Evolutionary conservation across 176 grass and related monocot genomes (phyloP).

Genomic region (Coix lacrymajobi): DNA sequence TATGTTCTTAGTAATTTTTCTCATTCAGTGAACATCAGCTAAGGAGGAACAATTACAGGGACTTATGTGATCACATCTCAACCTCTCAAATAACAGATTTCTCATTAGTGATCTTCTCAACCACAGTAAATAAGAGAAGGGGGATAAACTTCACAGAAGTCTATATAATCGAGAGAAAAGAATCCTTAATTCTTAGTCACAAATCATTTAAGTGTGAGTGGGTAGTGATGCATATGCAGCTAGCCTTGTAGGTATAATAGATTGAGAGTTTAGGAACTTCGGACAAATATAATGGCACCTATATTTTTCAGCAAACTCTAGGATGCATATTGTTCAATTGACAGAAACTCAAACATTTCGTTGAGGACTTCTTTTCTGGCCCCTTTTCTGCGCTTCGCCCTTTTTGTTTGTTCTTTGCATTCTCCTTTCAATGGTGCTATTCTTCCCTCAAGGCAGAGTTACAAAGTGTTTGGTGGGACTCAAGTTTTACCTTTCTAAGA

Average conservation of each 20-base stretch:
- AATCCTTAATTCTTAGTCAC: not conserved
- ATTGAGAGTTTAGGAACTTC: not conserved
- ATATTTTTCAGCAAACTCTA: not conserved
- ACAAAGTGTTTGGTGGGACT: not conserved
- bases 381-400: not conserved
- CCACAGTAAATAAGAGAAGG: not conserved
- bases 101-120: not conserved
- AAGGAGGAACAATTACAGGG: not conserved
- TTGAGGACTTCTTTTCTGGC: not conserved
- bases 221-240: not conserved
- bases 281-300: not conserved
- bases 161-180: not conserved
- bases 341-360: not conserved
- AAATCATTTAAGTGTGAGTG: not conserved
- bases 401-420: not conserved
- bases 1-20: not conserved
- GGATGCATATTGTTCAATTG: not conserved
- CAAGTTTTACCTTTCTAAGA: not conserved
- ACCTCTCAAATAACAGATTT: not conserved
- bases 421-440: not conserved
- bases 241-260: not conserved
- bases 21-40: not conserved
- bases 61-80: not conserved
- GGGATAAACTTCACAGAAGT: not conserved
- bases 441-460: not conserved